phyloP scores from a whole-genome alignment of 2,329 filamentous ascomycete species.

The Colletotrichum tanaceti region DNA sequence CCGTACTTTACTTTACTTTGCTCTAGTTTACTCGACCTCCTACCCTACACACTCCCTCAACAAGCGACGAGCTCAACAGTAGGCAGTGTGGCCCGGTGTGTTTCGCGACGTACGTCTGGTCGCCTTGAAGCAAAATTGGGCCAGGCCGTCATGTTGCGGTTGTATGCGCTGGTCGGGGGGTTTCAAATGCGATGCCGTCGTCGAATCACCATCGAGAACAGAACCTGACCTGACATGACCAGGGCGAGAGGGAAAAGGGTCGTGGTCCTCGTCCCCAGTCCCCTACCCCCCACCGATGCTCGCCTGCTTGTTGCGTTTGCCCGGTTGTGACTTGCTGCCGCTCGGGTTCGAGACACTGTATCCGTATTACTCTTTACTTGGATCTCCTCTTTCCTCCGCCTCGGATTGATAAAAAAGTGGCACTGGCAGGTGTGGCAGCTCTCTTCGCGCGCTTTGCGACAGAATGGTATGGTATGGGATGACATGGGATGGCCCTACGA shows the following conservation, averaged over 20 bases:
- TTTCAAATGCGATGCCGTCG: slow-evolving; percentile 33
- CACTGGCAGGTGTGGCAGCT: slow-evolving; percentile 15
- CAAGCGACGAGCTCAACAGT: slow-evolving; percentile 21
- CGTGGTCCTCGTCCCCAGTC: slow-evolving; percentile 16
- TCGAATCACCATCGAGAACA: slow-evolving; percentile 33
- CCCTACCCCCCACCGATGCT: neutral
- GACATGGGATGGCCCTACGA: slow-evolving; percentile 8
- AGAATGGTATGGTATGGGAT: slow-evolving; percentile 27
- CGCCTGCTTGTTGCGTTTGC: slow-evolving; percentile 22
- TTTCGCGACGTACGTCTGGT: slow-evolving; percentile 13
- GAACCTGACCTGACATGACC: slow-evolving; percentile 3
- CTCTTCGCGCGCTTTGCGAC: slow-evolving; percentile 28
- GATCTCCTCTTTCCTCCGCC: neutral
- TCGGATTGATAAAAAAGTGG: slow-evolving; percentile 23
- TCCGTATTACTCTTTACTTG: neutral
- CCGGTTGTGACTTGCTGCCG: slow-evolving; percentile 28
- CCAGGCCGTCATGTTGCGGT: slow-evolving; percentile 32
- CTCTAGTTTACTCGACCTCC: too few species aligned
- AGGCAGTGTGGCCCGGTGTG: slow-evolving; percentile 13
- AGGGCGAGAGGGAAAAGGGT: slow-evolving; percentile 7
- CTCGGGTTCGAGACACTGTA: slow-evolving; percentile 14
- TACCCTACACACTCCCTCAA: slow-evolving; percentile 18
- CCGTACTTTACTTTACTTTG: neutral
- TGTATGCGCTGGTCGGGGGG: slow-evolving; percentile 36
- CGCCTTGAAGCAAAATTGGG: slow-evolving; percentile 27